These are phyloP conservation scores for Pichia californica DNA, from an alignment of 805 yeast species.

Conservation along the genomic window DNA sequence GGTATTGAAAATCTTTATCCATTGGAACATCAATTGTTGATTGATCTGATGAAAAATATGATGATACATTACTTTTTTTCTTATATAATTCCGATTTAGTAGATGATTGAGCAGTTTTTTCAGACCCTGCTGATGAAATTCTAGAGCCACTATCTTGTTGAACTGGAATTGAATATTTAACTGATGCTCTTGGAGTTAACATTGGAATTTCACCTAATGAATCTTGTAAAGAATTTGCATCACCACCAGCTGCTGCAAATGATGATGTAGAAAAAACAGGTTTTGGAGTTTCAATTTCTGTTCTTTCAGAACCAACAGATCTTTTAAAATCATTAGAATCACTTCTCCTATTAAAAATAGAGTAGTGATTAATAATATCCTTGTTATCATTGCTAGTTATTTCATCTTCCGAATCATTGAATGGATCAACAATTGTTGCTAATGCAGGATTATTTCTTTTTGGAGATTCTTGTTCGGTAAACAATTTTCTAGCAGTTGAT, in stretches of 20 bases:
- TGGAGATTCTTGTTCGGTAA: conserved; percentile 68
- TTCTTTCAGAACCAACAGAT: conserved; percentile 28
- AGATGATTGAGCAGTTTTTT: conserved; percentile 10
- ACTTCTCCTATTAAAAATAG: conserved; percentile 18
- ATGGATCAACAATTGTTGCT: conserved; percentile 43
- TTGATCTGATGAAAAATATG: conserved; percentile 19
- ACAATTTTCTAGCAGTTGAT: conserved; percentile 56
- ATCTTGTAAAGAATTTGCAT: conserved; percentile 16
- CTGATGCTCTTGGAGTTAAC: conserved; percentile 15
- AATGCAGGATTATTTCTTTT: conserved; percentile 43
- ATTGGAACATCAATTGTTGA: conserved; percentile 15
- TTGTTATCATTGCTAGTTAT: conserved; percentile 20
- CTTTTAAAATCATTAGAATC: conserved; percentile 28
- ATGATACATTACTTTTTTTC: conserved; percentile 11
- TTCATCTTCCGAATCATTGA: conserved; percentile 36
- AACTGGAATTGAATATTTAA: conserved; percentile 7
- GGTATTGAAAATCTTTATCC: conserved; percentile 19
- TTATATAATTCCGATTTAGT: conserved; percentile 14
- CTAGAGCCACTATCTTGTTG: conserved; percentile 15
- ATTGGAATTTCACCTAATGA: conserved; percentile 20
- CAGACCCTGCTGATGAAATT: conserved; percentile 16
- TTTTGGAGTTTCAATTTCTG: conserved; percentile 56
- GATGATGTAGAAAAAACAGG: conserved; percentile 60
- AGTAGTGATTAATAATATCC: conserved; percentile 33
- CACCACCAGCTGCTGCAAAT: conserved; percentile 49